phyloP scores from a whole-genome alignment of 441 rosid genomes.

The Corymbia citriodora region DNA sequence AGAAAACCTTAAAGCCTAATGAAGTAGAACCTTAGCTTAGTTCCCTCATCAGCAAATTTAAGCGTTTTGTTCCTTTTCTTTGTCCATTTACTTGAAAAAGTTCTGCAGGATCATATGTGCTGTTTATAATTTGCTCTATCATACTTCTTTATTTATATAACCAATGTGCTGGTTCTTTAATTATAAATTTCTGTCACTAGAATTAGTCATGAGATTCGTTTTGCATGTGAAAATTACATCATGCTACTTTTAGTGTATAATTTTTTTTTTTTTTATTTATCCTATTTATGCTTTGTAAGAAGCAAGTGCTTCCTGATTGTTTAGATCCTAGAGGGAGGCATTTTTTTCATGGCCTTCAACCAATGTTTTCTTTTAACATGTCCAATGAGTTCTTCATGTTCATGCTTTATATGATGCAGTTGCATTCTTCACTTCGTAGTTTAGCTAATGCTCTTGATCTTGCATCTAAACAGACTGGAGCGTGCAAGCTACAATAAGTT shows the following conservation, averaged over 20 bases:
- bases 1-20: neutral
- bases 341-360: neutral
- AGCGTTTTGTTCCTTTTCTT: neutral
- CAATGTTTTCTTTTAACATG: neutral
- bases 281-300: neutral
- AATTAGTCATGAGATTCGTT: neutral
- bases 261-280: neutral
- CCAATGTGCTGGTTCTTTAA: neutral
- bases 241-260: neutral
- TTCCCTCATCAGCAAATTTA: neutral
- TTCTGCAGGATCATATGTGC: neutral
- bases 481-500: conserved; percentile 65
- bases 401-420: neutral
- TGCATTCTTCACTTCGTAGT: neutral
- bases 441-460: neutral
- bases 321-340: neutral
- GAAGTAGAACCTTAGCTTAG: neutral
- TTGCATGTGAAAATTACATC: neutral
- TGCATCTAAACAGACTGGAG: conserved; percentile 49
- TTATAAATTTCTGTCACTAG: neutral
- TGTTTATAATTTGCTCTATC: neutral
- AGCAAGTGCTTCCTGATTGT: neutral
- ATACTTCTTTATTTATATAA: neutral
- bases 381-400: neutral
- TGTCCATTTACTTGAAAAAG: neutral